Conservation (phyloP, 805 yeast species). For the Kluyveromyces aestuarii region DNA sequence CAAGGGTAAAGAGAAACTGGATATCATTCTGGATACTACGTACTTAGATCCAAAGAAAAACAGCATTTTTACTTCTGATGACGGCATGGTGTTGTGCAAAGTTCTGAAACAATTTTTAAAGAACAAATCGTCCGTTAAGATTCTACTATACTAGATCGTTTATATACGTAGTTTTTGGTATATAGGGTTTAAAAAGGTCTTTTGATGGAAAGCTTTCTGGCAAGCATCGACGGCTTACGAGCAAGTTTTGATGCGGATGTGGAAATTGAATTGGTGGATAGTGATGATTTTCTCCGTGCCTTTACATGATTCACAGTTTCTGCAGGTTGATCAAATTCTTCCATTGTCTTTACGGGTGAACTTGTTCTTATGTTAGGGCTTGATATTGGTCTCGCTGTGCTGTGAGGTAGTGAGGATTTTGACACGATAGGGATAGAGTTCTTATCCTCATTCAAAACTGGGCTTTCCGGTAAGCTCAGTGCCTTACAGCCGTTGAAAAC, state of each 20-base stretch:
- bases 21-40: constrained; percentile 27
- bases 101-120: constrained; percentile 19
- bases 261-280: constrained; percentile 11
- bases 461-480: constrained; percentile 40
- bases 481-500: constrained; percentile 61
- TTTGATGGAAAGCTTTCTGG: constrained; percentile 28
- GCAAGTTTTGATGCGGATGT: constrained; percentile 17
- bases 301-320: constrained; percentile 29
- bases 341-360: constrained; percentile 17
- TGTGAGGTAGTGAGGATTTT: constrained; percentile 5
- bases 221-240: constrained; percentile 28
- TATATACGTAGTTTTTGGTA: neutral
- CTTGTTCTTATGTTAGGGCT: neutral
- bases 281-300: constrained; percentile 26
- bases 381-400: neutral
- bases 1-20: constrained; percentile 29
- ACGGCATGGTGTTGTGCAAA: constrained; percentile 16
- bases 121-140: constrained; percentile 28
- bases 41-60: constrained; percentile 25
- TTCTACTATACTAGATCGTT: constrained; percentile 19
- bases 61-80: constrained; percentile 21
- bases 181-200: constrained; percentile 14
- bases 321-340: constrained; percentile 33
- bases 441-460: constrained; percentile 32
- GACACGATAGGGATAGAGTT: constrained; percentile 10